These are phyloP conservation scores for Trichocladium antarcticum DNA, from an alignment of 495 filamentous ascomycete genomes.

Conservation along the genomic window DNA sequence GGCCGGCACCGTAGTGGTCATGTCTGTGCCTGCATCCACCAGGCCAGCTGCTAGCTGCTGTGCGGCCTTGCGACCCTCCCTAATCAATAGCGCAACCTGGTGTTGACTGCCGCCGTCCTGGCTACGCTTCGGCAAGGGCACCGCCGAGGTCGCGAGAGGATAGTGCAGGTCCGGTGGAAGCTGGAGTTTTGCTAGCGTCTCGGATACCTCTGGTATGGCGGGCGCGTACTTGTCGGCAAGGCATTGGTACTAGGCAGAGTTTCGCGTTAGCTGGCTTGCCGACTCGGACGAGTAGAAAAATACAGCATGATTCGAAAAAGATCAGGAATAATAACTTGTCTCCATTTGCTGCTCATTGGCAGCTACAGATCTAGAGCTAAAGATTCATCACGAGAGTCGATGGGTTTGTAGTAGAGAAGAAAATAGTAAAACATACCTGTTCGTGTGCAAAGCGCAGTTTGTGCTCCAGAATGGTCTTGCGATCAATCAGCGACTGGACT, in stretches of 20 bases:
- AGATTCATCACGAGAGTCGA: slow-evolving; percentile 44
- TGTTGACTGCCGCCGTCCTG: slow-evolving; percentile 36
- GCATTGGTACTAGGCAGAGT: slow-evolving; percentile 36
- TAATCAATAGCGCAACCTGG: slow-evolving; percentile 43
- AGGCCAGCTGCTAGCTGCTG: slow-evolving; percentile 37
- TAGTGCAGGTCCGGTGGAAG: slow-evolving; percentile 41
- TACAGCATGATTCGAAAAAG: slow-evolving; percentile 27
- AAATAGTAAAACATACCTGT: slow-evolving; percentile 33
- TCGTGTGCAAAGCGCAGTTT: slow-evolving; percentile 48
- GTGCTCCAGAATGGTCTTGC: slow-evolving; percentile 45
- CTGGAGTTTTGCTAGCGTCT: slow-evolving; percentile 45
- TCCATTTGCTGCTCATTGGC: slow-evolving; percentile 36
- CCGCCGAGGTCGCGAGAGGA: slow-evolving; percentile 33
- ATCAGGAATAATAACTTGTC: slow-evolving; percentile 35
- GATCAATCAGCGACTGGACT: slow-evolving; percentile 44
- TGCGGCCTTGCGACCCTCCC: slow-evolving; percentile 41
- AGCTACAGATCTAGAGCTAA: slow-evolving; percentile 70
- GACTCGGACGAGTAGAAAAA: slow-evolving; percentile 8
- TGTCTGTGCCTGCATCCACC: slow-evolving; percentile 18
- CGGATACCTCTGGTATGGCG: slow-evolving; percentile 40
- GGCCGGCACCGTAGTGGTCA: slow-evolving; percentile 41
- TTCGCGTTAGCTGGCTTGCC: slow-evolving; percentile 11
- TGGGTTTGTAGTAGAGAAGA: too few relatives aligned
- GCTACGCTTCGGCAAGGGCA: slow-evolving; percentile 39
- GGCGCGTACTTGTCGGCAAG: slow-evolving; percentile 49